Percentiles rank a stretch among this genome's conserved stretches.
These are phyloP conservation scores for Tricholoma hemisulphureum DNA, from an alignment of 768 basidiomycete species.

Conservation along the genomic window DNA sequence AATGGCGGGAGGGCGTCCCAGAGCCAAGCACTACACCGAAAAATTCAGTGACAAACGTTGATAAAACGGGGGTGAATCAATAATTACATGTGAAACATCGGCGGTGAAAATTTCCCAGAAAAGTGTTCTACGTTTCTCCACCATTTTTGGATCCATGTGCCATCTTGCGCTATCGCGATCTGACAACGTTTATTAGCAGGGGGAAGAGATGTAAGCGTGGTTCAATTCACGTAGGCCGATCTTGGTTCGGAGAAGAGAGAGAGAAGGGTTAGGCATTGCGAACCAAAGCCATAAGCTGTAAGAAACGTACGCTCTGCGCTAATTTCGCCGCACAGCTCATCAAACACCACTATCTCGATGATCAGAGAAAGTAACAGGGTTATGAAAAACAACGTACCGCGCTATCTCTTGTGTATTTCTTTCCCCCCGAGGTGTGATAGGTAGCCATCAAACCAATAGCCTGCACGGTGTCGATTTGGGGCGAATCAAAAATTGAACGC, in stretches of 20 bases:
- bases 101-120: slow-evolving; percentile 41
- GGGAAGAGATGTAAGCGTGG: not conserved
- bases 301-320: slow-evolving; percentile 47
- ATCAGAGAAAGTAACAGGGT: slow-evolving; percentile 24
- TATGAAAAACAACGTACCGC: slow-evolving; percentile 33
- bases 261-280: not conserved
- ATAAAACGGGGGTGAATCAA: not conserved
- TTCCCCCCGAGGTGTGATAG: slow-evolving; percentile 56
- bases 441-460: slow-evolving; percentile 56
- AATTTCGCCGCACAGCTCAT: slow-evolving; percentile 59
- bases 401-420: slow-evolving; percentile 46
- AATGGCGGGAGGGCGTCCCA: slow-evolving; percentile 61
- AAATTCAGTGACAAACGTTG: not conserved
- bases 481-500: slow-evolving; percentile 50
- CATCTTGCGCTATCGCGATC: slow-evolving; percentile 43
- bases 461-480: slow-evolving; percentile 55
- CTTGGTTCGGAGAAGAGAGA: slow-evolving; percentile 17
- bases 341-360: slow-evolving; percentile 41
- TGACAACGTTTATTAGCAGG: slow-evolving; percentile 7
- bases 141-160: slow-evolving; percentile 36
- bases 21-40: slow-evolving; percentile 45
- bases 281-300: not conserved
- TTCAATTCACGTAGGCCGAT: slow-evolving; percentile 42
- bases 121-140: slow-evolving; percentile 34
- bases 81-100: slow-evolving; percentile 37